phyloP scores from a whole-genome alignment of 2,329 filamentous ascomycete species.

The Xylariaceae sp. region DNA sequence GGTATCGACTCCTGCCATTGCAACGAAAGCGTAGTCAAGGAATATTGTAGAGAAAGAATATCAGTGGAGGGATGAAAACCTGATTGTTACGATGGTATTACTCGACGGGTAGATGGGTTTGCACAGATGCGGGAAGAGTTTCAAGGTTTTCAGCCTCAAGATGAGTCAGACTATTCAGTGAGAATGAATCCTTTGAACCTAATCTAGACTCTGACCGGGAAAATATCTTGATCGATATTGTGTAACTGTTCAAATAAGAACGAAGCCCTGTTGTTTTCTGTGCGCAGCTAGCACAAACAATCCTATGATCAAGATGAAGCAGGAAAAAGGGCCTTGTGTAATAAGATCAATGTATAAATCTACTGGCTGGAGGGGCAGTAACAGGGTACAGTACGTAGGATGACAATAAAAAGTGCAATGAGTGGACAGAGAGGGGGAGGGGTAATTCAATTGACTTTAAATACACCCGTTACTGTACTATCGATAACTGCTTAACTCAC shows the following conservation, averaged over 20 bases:
- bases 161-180: constrained; percentile 18
- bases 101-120: constrained; percentile 22
- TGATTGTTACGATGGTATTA: constrained; percentile 20
- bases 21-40: constrained; percentile 15
- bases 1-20: constrained; percentile 41
- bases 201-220: not conserved
- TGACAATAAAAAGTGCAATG: not conserved
- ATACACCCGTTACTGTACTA: not conserved
- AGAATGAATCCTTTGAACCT: not conserved
- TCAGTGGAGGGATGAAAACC: not conserved
- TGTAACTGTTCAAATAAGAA: not conserved
- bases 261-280: not conserved
- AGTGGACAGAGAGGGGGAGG: not conserved
- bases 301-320: not conserved
- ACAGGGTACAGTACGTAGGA: not conserved
- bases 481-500: no score
- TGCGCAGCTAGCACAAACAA: not conserved
- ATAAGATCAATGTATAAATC: not conserved
- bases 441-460: not conserved
- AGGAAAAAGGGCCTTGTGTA: not conserved
- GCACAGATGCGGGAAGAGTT: constrained; percentile 6
- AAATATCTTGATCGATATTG: not conserved
- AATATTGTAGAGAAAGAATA: constrained; percentile 4
- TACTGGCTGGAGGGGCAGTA: no score
- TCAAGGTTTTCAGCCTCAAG: not conserved